These are phyloP conservation scores for Suillus americanus DNA, from an alignment of 768 basidiomycete genomes.

Conservation along the genomic window DNA sequence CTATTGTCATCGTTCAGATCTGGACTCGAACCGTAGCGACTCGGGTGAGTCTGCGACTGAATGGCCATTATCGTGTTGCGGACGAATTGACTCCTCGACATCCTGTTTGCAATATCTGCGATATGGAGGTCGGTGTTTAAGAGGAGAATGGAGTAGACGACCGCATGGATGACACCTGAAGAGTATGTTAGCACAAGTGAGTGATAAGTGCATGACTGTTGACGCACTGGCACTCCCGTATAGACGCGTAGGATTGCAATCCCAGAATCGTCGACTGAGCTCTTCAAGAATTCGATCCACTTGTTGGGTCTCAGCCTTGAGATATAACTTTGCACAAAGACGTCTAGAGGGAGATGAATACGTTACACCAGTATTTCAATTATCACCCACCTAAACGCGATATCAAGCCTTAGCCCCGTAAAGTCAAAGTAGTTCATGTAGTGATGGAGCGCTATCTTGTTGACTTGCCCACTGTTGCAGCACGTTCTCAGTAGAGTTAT, in stretches of 20 bases:
- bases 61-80: conserved; percentile 89
- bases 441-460: conserved; percentile 69
- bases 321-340: conserved; percentile 86
- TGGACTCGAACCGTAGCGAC: conserved; percentile 51
- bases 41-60: conserved; percentile 70
- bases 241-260: conserved; percentile 80
- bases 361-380: not conserved
- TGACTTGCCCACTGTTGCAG: conserved; percentile 63
- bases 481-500: conserved; percentile 5
- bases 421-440: conserved; percentile 95
- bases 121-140: conserved; percentile 98
- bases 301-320: conserved; percentile 97
- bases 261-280: conserved; percentile 89
- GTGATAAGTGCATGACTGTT: not conserved
- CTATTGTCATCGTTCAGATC: conserved; percentile 69
- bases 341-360: conserved; percentile 44
- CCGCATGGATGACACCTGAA: conserved; percentile 90
- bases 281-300: conserved; percentile 94
- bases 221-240: conserved; percentile 83
- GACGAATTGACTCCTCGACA: conserved; percentile 92
- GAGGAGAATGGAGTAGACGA: conserved; percentile 88
- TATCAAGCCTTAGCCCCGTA: conserved; percentile 73
- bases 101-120: conserved; percentile 82
- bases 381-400: conserved; percentile 75
- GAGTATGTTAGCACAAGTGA: conserved; percentile 7